Evolutionary conservation across 192 early-diverging fungal genomes (phyloP), one percentile per base, ranked within the genome.

Genomic region (Coemansia sp.): DNA sequence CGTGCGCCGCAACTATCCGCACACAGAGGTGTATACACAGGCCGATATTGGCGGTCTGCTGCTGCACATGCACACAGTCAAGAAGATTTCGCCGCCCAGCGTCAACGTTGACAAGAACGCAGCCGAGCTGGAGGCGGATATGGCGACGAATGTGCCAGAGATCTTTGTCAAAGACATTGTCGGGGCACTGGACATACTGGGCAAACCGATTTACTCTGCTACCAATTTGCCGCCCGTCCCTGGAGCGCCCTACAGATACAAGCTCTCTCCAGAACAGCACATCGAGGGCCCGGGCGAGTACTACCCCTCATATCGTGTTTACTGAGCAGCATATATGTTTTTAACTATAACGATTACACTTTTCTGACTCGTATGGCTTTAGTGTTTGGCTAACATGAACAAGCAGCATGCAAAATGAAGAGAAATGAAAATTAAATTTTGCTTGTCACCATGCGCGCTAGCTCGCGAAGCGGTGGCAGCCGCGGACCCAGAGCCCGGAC

Each of bases 1-100:
- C 77, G 83, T 84, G 63, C 87, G 96, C 67, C 88, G 96, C 73
- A 89, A 92, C 78, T 96, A 92, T 77, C 96, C 96, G 55, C 89
- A 89, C 58, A 84, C 91, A 5, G 88, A 88, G 47, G 85, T 92
- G 12, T 95, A 92, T 65, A 89, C 87, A 21, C 87, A 89, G 71
- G 66, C 88, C 23, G 91, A 95, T 60, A 83, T 95, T 55, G 89
- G 88, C 49, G 76, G 76, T 21, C 75, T 89, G 56, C 69, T 92
- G 47, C 70, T 81, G 12, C 64, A 43, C 37, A 55, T 55, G 62
- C 62, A 64, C 53, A 55, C 53, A 6, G 52, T 55, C 41, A 56
- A 62, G 19, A 61, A 63, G 23, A 47, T 66, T 32, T 47, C 77
- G 10, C 49, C 60, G 21, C 58, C 69, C 9, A 58, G 38, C 35